Percentiles rank a stretch among this genome's conserved stretches.
Conservation (phyloP, 2,329 filamentous ascomycete species). For the Bipolaris victoriae region DNA sequence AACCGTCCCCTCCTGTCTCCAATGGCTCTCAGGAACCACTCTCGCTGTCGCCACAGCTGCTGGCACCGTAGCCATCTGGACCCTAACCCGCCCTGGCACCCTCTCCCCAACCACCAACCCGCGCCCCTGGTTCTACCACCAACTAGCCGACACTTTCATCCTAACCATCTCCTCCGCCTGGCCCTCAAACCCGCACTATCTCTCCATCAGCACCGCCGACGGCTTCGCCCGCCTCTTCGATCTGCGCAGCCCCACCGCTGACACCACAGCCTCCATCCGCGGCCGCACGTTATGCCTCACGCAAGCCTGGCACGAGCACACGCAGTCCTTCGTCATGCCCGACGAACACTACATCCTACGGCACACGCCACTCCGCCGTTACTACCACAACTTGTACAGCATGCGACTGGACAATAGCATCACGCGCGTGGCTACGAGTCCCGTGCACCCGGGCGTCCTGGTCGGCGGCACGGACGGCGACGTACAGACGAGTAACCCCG, state of each 20-base stretch:
- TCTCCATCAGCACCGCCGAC: constrained; percentile 61
- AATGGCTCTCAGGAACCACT: constrained; percentile 63
- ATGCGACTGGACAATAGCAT: constrained; percentile 48
- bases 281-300: constrained; percentile 57
- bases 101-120: constrained; percentile 23
- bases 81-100: constrained; percentile 48
- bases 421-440: constrained; percentile 55
- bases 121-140: constrained; percentile 53
- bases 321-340: constrained; percentile 59
- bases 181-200: constrained; percentile 59
- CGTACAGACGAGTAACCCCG: constrained; percentile 59
- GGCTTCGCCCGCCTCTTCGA: constrained; percentile 63
- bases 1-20: constrained; percentile 62
- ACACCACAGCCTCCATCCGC: constrained; percentile 55
- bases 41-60: constrained; percentile 63
- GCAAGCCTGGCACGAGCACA: constrained; percentile 62
- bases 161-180: constrained; percentile 57
- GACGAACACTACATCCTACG: constrained; percentile 62
- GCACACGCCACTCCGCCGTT: constrained; percentile 58
- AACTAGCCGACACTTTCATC: constrained; percentile 56
- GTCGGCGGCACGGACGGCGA: constrained; percentile 60
- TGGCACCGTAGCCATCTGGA: constrained; percentile 63
- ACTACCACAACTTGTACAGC: constrained; percentile 54
- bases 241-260: constrained; percentile 54
- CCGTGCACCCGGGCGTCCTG: constrained; percentile 62